These are phyloP conservation scores for Austropuccinia psidii DNA, from an alignment of 1,284 basidiomycete species.

Conservation along the genomic window DNA sequence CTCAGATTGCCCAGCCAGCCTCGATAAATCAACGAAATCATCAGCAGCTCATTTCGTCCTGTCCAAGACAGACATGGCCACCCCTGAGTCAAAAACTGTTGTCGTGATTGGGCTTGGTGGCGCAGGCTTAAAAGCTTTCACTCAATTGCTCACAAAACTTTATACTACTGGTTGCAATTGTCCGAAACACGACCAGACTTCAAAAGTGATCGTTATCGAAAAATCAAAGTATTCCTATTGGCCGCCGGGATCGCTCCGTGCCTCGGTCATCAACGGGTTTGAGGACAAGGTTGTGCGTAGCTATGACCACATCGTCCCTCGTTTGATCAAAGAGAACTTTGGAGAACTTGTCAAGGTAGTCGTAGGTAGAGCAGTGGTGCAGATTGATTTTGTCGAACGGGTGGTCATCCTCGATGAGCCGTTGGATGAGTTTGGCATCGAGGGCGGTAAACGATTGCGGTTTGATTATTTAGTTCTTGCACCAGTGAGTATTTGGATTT, in stretches of 20 bases:
- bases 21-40: no score
- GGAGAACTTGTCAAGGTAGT: background rate
- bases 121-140: constrained; percentile 20
- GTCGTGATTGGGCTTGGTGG: constrained; percentile 26
- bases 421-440: background rate
- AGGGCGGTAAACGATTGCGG: background rate
- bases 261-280: constrained; percentile 11
- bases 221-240: constrained; percentile 22
- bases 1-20: no score
- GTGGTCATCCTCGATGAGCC: background rate
- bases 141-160: constrained; percentile 11
- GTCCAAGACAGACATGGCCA: no score
- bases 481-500: background rate
- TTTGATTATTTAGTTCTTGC: constrained; percentile 32
- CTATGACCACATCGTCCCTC: constrained; percentile 17
- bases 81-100: background rate
- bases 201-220: constrained; percentile 23
- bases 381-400: constrained; percentile 4
- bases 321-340: background rate
- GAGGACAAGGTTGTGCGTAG: constrained; percentile 9
- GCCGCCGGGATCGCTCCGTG: constrained; percentile 23
- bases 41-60: no score
- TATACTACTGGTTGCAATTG: background rate
- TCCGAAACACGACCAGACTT: background rate
- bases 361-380: constrained; percentile 1